A percentile compares a stretch with the other conserved stretches of the same genome.
phyloP scores from a whole-genome alignment of 2,329 filamentous ascomycete species.

The Neofusicoccum laricinum region DNA sequence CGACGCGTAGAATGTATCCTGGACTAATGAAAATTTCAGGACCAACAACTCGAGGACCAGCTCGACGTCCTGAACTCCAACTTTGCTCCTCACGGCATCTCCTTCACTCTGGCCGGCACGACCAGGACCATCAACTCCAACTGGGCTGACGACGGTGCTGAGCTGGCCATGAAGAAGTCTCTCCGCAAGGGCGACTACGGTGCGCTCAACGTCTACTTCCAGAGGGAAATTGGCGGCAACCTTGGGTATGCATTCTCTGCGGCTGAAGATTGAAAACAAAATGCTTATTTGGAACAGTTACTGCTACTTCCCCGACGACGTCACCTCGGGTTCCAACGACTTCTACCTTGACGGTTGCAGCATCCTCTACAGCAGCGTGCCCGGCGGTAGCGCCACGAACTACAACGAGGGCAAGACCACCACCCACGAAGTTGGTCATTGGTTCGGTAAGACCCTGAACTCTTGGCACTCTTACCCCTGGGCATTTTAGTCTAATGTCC shows the following conservation, averaged over 20 bases:
- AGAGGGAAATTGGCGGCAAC: conserved; percentile 32
- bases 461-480: neutral
- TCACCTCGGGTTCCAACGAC: conserved; percentile 17
- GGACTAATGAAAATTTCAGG: neutral
- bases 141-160: conserved; percentile 18
- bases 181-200: conserved; percentile 26
- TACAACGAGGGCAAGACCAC: conserved; percentile 27
- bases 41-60: conserved; percentile 15
- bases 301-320: conserved; percentile 16
- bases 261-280: conserved; percentile 34
- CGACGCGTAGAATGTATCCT: neutral
- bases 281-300: neutral
- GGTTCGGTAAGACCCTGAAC: conserved; percentile 21
- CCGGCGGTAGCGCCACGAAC: conserved; percentile 21
- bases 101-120: conserved; percentile 17
- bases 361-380: conserved; percentile 23
- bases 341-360: conserved; percentile 26
- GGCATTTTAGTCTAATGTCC: neutral
- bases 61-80: conserved; percentile 20
- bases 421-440: conserved; percentile 34
- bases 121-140: conserved; percentile 18
- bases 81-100: conserved; percentile 17
- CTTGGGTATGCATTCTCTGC: conserved; percentile 45
- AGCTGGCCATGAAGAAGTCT: conserved; percentile 20
- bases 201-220: conserved; percentile 29